These are phyloP conservation scores for Lactifluus subvellereus DNA, from an alignment of 768 basidiomycete genomes.

Conservation along the genomic window DNA sequence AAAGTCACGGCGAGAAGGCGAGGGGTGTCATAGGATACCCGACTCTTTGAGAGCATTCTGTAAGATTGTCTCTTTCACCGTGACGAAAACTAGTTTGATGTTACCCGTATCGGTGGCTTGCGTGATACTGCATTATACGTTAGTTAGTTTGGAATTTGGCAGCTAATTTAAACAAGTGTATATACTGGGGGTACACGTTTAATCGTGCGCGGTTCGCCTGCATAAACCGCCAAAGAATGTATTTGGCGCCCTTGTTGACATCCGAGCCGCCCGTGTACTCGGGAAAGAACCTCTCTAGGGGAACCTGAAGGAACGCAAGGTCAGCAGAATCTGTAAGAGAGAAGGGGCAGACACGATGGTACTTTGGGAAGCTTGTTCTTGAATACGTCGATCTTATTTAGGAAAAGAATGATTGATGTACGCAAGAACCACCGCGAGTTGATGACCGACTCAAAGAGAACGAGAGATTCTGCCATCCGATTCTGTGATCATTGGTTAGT, in stretches of 20 bases:
- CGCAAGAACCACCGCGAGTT: constrained; percentile 75
- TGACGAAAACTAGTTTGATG: constrained; percentile 75
- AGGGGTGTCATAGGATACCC: constrained; percentile 56
- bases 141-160: background rate
- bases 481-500: constrained; percentile 40
- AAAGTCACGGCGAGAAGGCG: background rate
- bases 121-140: constrained; percentile 50
- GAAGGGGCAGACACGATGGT: background rate
- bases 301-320: constrained; percentile 40
- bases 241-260: constrained; percentile 92
- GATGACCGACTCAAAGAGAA: constrained; percentile 72
- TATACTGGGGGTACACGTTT: constrained; percentile 88
- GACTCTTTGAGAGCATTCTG: constrained; percentile 84
- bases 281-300: constrained; percentile 74
- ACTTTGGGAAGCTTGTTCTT: constrained; percentile 63
- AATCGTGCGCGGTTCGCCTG: constrained; percentile 80
- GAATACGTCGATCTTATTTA: constrained; percentile 75
- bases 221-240: constrained; percentile 93
- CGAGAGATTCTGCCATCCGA: constrained; percentile 68
- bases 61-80: constrained; percentile 89
- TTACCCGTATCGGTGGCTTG: constrained; percentile 88
- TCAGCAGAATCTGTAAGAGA: background rate
- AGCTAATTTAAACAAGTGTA: background rate
- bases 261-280: constrained; percentile 87
- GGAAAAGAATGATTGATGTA: constrained; percentile 59